Base-by-base conservation (phyloP, 192 early-diverging fungal species). In the Coemansia sp. region DNA sequence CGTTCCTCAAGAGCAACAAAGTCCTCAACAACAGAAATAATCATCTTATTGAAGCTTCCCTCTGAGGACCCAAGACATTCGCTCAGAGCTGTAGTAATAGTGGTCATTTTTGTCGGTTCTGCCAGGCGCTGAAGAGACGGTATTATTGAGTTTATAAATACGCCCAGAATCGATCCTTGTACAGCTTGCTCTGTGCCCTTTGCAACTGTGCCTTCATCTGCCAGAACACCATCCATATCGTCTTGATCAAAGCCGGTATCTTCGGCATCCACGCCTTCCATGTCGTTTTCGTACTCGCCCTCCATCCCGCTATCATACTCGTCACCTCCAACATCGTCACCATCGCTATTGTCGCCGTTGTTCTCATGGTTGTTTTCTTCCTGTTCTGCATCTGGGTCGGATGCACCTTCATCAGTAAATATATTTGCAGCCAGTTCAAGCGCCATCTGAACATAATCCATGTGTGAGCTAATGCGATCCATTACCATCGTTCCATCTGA, bases 341-440 rank as follows among this genome's bases (percentile, higher is more conserved):
- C 16, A 9, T 42, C 46, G 9, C 41, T 9, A n/a, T 8, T 52
- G 51, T 8, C 8, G 51, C 4, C 40, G 13, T 59, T 59, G 57
- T 59, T 37, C 1, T 10, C 40, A 3, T 7, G 9, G 2, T 54
- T 18, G 57, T 15, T 59, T 59, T 59, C 57, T 9, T 41, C 57
- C 9, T 32, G 19, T 18, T 43, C 74, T 6, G 67, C 60, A 40
- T 72, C 71, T 42, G 21, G 62, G 9, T 73, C 74, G 2, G 55
- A 56, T 0, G 80, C 68, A 13, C 80, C 73, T 6, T 88, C 89
- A 61, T 92, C 88, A 7, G 88, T 86, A 67, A 89, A 94, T 48
- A 95, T 87, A 65, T 93, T 93, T 52, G 94, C 87, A 5, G 95
- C 81, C 32, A 98, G 64, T 72, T 98, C 95, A 32, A 98, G 76